A percentile compares a stretch with the other conserved stretches of the same genome.
These are phyloP conservation scores for Phytophthora foliorum DNA, from an alignment of 352 stramenopile genomes.

Conservation along the genomic window DNA sequence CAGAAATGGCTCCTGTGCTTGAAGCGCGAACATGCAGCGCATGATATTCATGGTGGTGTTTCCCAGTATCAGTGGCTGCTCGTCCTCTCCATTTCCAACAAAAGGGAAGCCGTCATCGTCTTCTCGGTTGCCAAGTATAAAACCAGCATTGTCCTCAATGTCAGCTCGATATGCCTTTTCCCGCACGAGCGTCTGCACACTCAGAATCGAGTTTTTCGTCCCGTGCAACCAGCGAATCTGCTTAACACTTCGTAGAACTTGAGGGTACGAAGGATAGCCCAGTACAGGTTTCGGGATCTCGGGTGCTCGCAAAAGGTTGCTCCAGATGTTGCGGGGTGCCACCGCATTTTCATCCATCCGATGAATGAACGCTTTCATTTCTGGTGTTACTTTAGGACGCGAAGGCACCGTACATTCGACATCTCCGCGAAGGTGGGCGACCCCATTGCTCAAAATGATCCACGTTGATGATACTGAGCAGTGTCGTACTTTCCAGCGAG, in stretches of 20 bases:
- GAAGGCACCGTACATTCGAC: not conserved
- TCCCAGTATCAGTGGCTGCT: not conserved
- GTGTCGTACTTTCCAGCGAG: not conserved
- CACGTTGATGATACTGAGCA: not conserved
- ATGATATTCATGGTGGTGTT: not conserved
- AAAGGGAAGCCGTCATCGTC: constrained; percentile 1
- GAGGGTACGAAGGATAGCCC: not conserved
- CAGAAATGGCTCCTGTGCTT: not conserved
- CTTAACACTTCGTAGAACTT: constrained; percentile 1
- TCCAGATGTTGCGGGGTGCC: not conserved
- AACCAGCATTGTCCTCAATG: not conserved
- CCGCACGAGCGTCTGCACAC: not conserved
- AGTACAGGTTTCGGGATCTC: not conserved
- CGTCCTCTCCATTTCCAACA: constrained; percentile 3
- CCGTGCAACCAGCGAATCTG: not conserved
- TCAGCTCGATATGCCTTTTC: not conserved
- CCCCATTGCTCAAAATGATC: constrained; percentile 1
- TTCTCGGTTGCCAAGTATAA: not conserved
- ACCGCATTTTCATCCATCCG: constrained; percentile 9
- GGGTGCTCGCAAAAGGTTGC: not conserved
- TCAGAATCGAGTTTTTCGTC: not conserved
- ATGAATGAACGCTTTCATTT: not conserved
- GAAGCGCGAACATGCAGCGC: not conserved
- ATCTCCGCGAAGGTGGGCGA: not conserved
- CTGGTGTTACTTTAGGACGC: not conserved